phyloP scores from a whole-genome alignment of 768 basidiomycete genomes.

The Holtermannia corniformis region DNA sequence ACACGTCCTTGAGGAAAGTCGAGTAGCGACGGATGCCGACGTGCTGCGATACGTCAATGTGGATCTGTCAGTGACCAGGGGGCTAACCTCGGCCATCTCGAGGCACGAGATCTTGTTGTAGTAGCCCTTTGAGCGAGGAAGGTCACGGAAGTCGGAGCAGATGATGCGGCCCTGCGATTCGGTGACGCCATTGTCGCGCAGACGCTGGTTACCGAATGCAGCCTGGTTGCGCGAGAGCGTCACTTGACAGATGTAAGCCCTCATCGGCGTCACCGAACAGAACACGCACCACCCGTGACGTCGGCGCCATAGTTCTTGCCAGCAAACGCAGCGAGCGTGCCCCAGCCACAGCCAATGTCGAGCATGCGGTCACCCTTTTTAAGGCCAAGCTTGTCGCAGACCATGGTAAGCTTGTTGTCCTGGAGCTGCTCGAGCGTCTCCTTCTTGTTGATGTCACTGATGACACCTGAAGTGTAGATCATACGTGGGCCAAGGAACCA shows the following conservation, averaged over 20 bases:
- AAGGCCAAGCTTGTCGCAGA: conserved; percentile 88
- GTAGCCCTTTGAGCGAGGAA: conserved; percentile 60
- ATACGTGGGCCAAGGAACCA: conserved; percentile 51
- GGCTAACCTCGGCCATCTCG: conserved; percentile 88
- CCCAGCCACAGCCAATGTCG: conserved; percentile 68
- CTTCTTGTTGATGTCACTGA: conserved; percentile 57
- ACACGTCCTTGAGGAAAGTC: conserved; percentile 80
- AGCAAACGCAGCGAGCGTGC: conserved; percentile 85
- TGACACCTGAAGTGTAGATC: conserved; percentile 94
- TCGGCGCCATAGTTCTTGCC: conserved; percentile 97
- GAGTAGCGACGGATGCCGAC: conserved; percentile 90
- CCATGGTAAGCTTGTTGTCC: conserved; percentile 93
- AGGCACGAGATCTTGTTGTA: conserved; percentile 92
- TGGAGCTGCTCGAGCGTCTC: conserved; percentile 89
- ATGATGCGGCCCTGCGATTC: conserved; percentile 74
- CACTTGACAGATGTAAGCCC: conserved; percentile 43
- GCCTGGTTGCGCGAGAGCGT: conserved; percentile 87
- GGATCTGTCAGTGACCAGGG: not conserved
- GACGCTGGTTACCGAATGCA: conserved; percentile 80
- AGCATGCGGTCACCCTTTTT: conserved; percentile 63
- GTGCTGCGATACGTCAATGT: conserved; percentile 51
- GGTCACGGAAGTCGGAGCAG: conserved; percentile 86
- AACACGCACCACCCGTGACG: conserved; percentile 59
- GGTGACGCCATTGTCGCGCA: conserved; percentile 64
- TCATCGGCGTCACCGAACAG: not conserved